phyloP scores from a whole-genome alignment of 139 green algal genomes.

The Tetradesmus lagerheimii region DNA sequence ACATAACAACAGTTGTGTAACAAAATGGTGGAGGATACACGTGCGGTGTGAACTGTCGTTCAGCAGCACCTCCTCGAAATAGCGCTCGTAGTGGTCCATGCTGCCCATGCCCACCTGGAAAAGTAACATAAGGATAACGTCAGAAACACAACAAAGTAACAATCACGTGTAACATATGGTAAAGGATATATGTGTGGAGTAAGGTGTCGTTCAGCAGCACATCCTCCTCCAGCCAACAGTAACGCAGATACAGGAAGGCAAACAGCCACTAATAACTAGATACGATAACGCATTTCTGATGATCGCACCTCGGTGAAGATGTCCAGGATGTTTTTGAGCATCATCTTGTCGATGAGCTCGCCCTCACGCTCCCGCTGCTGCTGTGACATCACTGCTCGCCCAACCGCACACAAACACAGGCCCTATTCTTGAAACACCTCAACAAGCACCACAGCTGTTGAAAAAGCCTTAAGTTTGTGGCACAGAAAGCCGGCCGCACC shows the following conservation, averaged over 20 bases:
- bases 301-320: slow-evolving; percentile 97
- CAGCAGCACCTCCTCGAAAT: slow-evolving; percentile 96
- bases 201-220: slow-evolving; percentile 83
- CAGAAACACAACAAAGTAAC: too few species aligned
- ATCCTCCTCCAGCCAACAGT: slow-evolving; percentile 98
- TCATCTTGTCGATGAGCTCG: slow-evolving; percentile 89
- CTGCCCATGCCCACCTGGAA: slow-evolving; percentile 86
- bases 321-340: slow-evolving; percentile 96
- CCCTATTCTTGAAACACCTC: too few species aligned
- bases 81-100: slow-evolving; percentile 94
- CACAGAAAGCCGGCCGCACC: slow-evolving; percentile 50
- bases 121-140: background rate
- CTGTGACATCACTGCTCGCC: too few species aligned
- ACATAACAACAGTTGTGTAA: too few species aligned
- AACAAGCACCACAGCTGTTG: too few species aligned
- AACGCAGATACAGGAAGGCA: too few species aligned
- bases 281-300: too few species aligned
- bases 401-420: too few species aligned
- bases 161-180: too few species aligned
- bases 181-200: background rate
- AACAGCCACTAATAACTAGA: too few species aligned
- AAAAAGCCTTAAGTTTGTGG: too few species aligned
- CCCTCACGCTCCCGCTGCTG: slow-evolving; percentile 95
- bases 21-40: too few species aligned
- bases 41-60: slow-evolving; percentile 64